Conservation (phyloP, 2,329 filamentous ascomycete genomes). For the Penicillium sp. region DNA sequence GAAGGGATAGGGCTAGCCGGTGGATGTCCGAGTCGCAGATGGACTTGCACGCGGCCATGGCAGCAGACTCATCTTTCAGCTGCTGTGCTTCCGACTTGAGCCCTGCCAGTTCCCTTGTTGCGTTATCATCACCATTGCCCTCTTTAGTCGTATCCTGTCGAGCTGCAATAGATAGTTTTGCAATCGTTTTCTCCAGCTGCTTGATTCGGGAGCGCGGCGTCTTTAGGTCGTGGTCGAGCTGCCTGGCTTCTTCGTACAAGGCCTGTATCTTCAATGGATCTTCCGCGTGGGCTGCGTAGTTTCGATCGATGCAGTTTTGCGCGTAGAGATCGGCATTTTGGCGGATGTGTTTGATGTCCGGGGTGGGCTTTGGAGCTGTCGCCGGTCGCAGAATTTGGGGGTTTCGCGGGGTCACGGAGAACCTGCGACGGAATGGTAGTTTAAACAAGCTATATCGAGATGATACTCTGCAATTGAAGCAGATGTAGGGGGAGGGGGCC, state of each 20-base stretch:
- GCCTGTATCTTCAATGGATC: conserved; percentile 51
- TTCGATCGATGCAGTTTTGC: conserved; percentile 77
- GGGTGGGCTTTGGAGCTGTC: conserved; percentile 69
- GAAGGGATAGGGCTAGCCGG: conserved; percentile 68
- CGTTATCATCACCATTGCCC: not conserved
- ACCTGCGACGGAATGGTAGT: conserved; percentile 18
- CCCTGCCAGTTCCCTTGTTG: conserved; percentile 22
- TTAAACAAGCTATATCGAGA: conserved; percentile 10
- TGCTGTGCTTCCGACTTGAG: conserved; percentile 38
- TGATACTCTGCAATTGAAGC: conserved; percentile 31
- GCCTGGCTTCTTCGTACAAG: conserved; percentile 36
- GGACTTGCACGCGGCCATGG: conserved; percentile 30
- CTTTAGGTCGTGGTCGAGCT: conserved; percentile 40
- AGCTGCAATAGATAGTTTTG: conserved; percentile 28
- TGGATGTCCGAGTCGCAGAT: conserved; percentile 60
- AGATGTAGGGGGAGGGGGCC: conserved; percentile 30
- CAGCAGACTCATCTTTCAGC: conserved; percentile 36
- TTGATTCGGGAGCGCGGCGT: conserved; percentile 43
- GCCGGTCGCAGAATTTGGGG: conserved; percentile 51
- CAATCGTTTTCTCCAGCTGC: conserved; percentile 42
- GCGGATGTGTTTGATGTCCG: conserved; percentile 87
- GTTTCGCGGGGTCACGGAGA: conserved; percentile 20
- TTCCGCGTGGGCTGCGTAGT: conserved; percentile 60
- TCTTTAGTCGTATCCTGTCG: conserved; percentile 17
- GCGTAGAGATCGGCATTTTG: conserved; percentile 75